Conservation (phyloP, 306 rosid species). For the Geum urbanum region DNA sequence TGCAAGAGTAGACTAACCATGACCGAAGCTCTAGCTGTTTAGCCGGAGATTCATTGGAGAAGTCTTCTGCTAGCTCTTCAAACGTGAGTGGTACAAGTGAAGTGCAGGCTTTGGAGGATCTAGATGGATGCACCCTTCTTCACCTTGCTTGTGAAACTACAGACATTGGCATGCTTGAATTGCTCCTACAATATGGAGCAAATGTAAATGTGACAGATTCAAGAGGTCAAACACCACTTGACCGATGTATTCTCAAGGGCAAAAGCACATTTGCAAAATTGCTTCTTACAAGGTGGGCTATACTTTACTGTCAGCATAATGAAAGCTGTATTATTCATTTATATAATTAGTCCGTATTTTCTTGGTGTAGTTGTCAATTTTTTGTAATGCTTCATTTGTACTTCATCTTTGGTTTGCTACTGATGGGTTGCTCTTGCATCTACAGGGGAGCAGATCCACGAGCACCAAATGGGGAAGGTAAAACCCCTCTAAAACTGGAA, state of each 20-base stretch:
- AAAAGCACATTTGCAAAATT: constrained; percentile 52
- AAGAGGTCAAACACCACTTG: constrained; percentile 81
- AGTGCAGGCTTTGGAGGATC: constrained; percentile 56
- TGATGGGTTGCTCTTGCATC: constrained; percentile 19
- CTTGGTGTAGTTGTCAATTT: not conserved
- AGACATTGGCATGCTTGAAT: constrained; percentile 93
- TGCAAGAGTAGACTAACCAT: constrained; percentile 69
- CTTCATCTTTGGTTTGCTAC: constrained; percentile 10
- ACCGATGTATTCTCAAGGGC: constrained; percentile 68
- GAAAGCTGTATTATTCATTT: not conserved
- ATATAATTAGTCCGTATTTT: not conserved
- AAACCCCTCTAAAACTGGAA: constrained; percentile 72
- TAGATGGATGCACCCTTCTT: constrained; percentile 78
- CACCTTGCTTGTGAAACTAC: constrained; percentile 95
- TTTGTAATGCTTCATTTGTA: not conserved
- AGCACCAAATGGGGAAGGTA: constrained; percentile 74
- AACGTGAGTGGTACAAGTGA: constrained; percentile 51
- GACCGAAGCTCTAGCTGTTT: constrained; percentile 48
- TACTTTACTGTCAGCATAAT: constrained; percentile 14
- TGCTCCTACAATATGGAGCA: constrained; percentile 95
- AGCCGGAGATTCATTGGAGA: constrained; percentile 59
- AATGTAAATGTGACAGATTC: constrained; percentile 66
- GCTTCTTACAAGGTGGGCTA: constrained; percentile 77
- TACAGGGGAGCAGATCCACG: constrained; percentile 95
- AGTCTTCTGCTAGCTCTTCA: constrained; percentile 57